Evolutionary conservation across 208 protist species (phyloP), one percentile per base, ranked within the genome.

Genomic region (Leishmania lainsoni): DNA sequence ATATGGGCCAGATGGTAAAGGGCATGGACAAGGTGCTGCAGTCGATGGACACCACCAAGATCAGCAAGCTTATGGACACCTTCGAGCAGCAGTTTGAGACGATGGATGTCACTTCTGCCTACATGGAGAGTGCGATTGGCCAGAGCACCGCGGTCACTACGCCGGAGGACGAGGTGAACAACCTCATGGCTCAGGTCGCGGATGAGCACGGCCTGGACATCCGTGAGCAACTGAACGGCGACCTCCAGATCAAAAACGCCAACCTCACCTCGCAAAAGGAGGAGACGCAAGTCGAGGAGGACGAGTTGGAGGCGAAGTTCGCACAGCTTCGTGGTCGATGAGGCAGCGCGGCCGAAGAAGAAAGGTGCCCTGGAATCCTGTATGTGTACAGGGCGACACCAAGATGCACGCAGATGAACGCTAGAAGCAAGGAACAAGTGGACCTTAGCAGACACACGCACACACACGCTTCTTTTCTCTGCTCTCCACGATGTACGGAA

Each of bases 81-180:
- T 99, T 99, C 81, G 99, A 99, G 86, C 89, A 96, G 84, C 98
- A 99, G 80, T 99, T 99, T 88, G 98, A 99, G 81, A 96, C 97
- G 68, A 93, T 99, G 72, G 99, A 99, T 87, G 97, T 99, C 10
- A 96, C 94, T 49, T 94, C 92, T 1, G 81, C 90, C 9, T 98
- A 98, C 79, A 98, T 99, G 87, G 96, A 99, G 78, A 92, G 90
- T 49, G 94, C 98, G 17, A 99, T 99, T 90, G 91, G 92, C 42
- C 86, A 95, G 79, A 94, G 93, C 42, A 98, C 97, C 5, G 89
- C 95, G n/a, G 85, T 92, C 16, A 95, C 93, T 35, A 98, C 94
- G 29, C 98, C 98, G 10, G 94, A 98, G 83, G 92, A 95, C 75
- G 90, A 98, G 58, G 98, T 99, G 22, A 97, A 96, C 80, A 80